Evolutionary conservation across 257 asterid species (phyloP).

Genomic region (Apocynum venetum): DNA sequence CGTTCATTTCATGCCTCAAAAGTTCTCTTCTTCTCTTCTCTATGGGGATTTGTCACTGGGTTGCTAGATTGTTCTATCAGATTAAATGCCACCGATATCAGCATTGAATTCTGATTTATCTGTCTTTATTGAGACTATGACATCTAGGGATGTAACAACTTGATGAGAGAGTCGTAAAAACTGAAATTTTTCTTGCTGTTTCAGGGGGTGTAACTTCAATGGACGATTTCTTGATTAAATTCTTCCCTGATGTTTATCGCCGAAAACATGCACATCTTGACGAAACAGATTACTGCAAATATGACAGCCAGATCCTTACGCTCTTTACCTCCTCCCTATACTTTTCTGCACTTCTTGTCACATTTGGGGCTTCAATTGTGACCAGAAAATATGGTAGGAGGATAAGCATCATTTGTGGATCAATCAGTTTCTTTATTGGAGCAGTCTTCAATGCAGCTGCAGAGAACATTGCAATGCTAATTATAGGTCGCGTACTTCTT

Average conservation of each 20-base stretch:
- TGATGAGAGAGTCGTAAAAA: too few species aligned
- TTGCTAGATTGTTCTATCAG: too few species aligned
- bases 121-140: background rate
- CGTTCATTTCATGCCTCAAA: background rate
- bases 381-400: constrained; percentile 62
- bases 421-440: constrained; percentile 61
- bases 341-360: constrained; percentile 59
- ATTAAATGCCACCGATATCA: too few species aligned
- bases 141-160: too few species aligned
- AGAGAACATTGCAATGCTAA: constrained; percentile 50
- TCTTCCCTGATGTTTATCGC: constrained; percentile 58
- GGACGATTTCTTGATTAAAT: constrained; percentile 67
- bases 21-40: too few species aligned
- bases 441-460: constrained; percentile 62
- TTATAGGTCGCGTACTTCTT: constrained; percentile 63
- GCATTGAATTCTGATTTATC: background rate
- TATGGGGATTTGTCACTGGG: too few species aligned
- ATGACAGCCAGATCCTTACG: constrained; percentile 69
- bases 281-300: constrained; percentile 75
- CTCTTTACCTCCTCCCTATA: constrained; percentile 79
- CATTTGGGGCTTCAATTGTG: constrained; percentile 61
- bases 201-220: constrained; percentile 84
- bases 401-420: constrained; percentile 60
- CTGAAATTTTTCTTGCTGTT: background rate
- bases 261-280: constrained; percentile 43